These are phyloP conservation scores for Dioscorea cayenensis DNA, from an alignment of 116 monocot genomes.

Conservation along the genomic window DNA sequence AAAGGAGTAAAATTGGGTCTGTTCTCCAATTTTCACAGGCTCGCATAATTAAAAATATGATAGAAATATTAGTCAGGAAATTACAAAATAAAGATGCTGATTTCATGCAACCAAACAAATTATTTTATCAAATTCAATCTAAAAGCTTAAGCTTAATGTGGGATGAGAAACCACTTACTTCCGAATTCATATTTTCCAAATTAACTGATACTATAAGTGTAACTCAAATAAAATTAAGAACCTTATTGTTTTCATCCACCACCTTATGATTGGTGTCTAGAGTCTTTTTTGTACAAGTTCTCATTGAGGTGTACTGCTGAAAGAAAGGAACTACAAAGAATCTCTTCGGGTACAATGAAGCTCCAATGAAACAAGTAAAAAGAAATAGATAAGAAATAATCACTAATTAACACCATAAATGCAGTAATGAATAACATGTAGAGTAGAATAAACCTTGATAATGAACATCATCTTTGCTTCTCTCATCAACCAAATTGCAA, in stretches of 20 bases:
- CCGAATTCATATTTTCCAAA: no score
- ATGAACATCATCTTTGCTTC: constrained; percentile 34
- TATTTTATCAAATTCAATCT: no score
- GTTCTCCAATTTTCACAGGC: constrained; percentile 33
- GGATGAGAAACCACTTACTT: no score
- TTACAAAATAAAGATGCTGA: no score
- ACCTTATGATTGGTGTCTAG: constrained; percentile 33
- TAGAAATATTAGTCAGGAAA: background rate
- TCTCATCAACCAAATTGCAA: constrained; percentile 45
- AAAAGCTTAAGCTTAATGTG: no score
- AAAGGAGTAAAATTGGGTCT: constrained; percentile 27
- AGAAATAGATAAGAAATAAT: background rate
- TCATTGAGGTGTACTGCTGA: constrained; percentile 39
- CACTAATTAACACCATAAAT: no score
- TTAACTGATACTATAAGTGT: no score
- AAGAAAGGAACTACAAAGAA: constrained; percentile 30
- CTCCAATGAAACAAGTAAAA: constrained; percentile 5
- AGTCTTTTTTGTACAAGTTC: constrained; percentile 28
- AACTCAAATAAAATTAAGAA: background rate
- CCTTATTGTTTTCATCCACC: constrained; percentile 32
- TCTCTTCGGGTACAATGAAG: constrained; percentile 31
- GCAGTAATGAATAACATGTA: no score
- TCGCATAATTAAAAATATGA: constrained; percentile 2
- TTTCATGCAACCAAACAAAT: no score
- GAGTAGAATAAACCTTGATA: constrained; percentile 25